phyloP scores from a whole-genome alignment of 2,329 filamentous ascomycete species.

The Sporothrix humicola region DNA sequence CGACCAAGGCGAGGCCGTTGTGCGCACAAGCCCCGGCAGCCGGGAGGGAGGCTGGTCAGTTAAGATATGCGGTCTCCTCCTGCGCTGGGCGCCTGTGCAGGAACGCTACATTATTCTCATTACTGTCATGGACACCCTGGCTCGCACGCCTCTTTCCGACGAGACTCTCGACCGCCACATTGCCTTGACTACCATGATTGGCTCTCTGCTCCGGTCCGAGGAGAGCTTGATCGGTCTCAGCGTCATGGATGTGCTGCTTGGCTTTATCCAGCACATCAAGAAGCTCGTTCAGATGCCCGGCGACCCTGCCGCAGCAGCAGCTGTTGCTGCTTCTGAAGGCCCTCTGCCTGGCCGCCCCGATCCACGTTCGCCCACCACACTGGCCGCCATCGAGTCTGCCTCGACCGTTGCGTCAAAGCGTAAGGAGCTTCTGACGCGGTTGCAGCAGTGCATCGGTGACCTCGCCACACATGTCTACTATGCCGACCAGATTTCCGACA shows the following conservation, averaged over 20 bases:
- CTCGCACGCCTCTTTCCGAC: conserved; percentile 70
- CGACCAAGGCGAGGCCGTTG: conserved; percentile 55
- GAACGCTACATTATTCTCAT: conserved; percentile 91
- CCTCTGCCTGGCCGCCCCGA: conserved; percentile 42
- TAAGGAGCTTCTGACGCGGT: conserved; percentile 68
- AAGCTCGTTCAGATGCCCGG: conserved; percentile 71
- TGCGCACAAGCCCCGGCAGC: conserved; percentile 53
- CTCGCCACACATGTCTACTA: conserved; percentile 96
- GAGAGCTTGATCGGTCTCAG: conserved; percentile 95
- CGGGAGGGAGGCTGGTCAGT: conserved; percentile 75
- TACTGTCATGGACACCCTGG: conserved; percentile 76
- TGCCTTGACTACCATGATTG: conserved; percentile 76
- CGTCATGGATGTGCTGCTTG: conserved; percentile 91
- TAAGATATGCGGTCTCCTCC: conserved; percentile 77
- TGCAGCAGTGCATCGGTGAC: conserved; percentile 86
- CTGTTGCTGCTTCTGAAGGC: conserved; percentile 26
- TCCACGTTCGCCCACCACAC: conserved; percentile 40
- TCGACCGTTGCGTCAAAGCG: conserved; percentile 55
- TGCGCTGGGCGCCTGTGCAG: conserved; percentile 90
- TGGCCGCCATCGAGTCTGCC: conserved; percentile 46
- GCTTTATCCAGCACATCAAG: conserved; percentile 82
- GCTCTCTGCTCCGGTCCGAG: conserved; percentile 81
- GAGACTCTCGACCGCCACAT: conserved; percentile 75
- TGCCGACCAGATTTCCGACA: conserved; percentile 92
- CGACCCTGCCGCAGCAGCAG: conserved; percentile 42